phyloP scores from a whole-genome alignment of 106 monocot genomes.

The Narthecium ossifragum region DNA sequence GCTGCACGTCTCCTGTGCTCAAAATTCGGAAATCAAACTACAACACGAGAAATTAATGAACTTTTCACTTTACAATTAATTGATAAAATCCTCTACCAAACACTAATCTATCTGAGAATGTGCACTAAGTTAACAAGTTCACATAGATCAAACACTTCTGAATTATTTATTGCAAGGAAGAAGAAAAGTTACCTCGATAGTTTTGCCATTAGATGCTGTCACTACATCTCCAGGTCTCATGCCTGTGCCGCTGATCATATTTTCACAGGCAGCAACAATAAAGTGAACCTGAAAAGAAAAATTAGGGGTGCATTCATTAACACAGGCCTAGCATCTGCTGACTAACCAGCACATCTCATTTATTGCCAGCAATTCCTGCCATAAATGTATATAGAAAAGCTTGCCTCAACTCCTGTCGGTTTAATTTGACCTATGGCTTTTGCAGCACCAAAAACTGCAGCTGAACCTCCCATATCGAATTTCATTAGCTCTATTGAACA shows the following conservation, averaged over 20 bases:
- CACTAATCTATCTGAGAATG: no score
- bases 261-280: constrained; percentile 97
- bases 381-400: not conserved
- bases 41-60: no score
- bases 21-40: no score
- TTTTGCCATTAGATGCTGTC: constrained; percentile 96
- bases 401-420: constrained; percentile 87
- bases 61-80: no score
- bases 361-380: not conserved
- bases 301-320: not conserved
- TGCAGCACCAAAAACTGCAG: constrained; percentile 85
- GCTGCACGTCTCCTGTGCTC: no score
- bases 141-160: not conserved
- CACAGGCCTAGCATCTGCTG: not conserved
- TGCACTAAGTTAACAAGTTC: no score
- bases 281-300: constrained; percentile 74
- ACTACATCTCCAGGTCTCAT: constrained; percentile 96
- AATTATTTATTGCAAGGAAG: not conserved
- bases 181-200: constrained; percentile 65
- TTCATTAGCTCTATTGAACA: constrained; percentile 90
- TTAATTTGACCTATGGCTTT: constrained; percentile 93
- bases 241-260: constrained; percentile 96
- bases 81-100: no score
- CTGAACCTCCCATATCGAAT: constrained; percentile 98
- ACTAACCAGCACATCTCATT: not conserved